Evolutionary conservation across 768 basidiomycete genomes (phyloP), one percentile per base, ranked within the genome.

Genomic region (Pleurotus tuber-regium): DNA sequence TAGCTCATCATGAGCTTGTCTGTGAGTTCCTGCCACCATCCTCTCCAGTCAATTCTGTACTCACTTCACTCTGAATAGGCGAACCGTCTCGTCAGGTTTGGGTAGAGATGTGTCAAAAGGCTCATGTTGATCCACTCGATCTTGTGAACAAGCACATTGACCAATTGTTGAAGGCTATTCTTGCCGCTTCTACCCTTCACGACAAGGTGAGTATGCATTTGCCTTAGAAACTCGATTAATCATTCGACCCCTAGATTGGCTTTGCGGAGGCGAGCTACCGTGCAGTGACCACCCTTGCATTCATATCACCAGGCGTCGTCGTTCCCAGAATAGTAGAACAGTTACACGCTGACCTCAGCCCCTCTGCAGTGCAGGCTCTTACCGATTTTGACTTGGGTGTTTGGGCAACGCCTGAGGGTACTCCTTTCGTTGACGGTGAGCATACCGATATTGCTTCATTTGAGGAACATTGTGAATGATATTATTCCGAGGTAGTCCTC

Each of bases 361-460:
- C 82, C 0, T 57, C 64, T 0, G 62, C 70, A n/a, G 70, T 95
- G 43, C 76, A 80, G 16, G 68, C 80, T 12, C 66, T 98, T 51
- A 85, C 85, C 0, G 77, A 86, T 10, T 72, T 78, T 6, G 94
- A 97, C 39, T 63, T 92, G 14, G 89, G 83, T 4, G 85, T 97
- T 11, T 98, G 91, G 92, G 71, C 73, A 2, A 93, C 93, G 1
- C 89, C 90, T 0, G 84, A 86, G 46, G 96, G 87, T n/a, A 84
- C 78, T 5, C 73, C 83, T 0, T 98, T 78, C 54, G 76, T 90
- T 31, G 91, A 97, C 66, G 90, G 92, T 91, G 51, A 56, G 29
- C 9, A n/a, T n/a, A n/a, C n/a, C n/a, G n/a, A n/a, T n/a, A n/a
- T n/a, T n/a, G n/a, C n/a, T n/a, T n/a, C n/a, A n/a, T n/a, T n/a